A percentile compares a stretch with the other conserved stretches of the same genome.
Conservation (phyloP, 2,329 filamentous ascomycete species). For the Ophiostoma sp. region DNA sequence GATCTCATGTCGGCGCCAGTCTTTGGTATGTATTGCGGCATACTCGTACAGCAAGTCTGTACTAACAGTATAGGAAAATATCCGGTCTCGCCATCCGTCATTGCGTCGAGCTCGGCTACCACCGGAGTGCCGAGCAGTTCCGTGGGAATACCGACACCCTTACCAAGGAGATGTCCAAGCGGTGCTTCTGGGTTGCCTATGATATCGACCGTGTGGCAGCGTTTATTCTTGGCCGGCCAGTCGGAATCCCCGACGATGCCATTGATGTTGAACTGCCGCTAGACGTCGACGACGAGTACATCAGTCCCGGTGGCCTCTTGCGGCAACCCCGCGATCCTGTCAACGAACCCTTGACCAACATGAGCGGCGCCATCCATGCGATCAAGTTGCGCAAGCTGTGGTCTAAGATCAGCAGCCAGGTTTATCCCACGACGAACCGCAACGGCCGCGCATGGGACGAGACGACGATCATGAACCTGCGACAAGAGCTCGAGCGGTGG, state of each 20-base stretch:
- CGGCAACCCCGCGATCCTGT: conserved; percentile 24
- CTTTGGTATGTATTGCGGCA: neutral
- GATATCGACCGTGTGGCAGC: conserved; percentile 29
- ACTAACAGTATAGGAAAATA: neutral
- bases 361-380: conserved; percentile 30
- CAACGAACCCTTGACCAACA: conserved; percentile 28
- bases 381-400: conserved; percentile 31
- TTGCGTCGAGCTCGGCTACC: conserved; percentile 14
- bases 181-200: conserved; percentile 32
- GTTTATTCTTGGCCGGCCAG: conserved; percentile 30
- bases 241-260: conserved; percentile 21
- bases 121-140: conserved; percentile 13
- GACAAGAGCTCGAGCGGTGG: conserved; percentile 31
- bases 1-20: conserved; percentile 11
- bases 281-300: conserved; percentile 32
- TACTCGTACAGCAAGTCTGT: neutral
- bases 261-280: conserved; percentile 26
- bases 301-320: conserved; percentile 27
- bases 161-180: conserved; percentile 28
- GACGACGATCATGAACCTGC: conserved; percentile 25
- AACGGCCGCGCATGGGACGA: conserved; percentile 3
- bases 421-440: conserved; percentile 26
- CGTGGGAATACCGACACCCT: conserved; percentile 19
- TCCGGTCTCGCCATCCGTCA: conserved; percentile 10
- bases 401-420: conserved; percentile 30